A percentile compares a stretch with the other conserved stretches of the same genome.
Evolutionary conservation across 352 stramenopile species (phyloP).

Genomic region (Phytophthora vignae): DNA sequence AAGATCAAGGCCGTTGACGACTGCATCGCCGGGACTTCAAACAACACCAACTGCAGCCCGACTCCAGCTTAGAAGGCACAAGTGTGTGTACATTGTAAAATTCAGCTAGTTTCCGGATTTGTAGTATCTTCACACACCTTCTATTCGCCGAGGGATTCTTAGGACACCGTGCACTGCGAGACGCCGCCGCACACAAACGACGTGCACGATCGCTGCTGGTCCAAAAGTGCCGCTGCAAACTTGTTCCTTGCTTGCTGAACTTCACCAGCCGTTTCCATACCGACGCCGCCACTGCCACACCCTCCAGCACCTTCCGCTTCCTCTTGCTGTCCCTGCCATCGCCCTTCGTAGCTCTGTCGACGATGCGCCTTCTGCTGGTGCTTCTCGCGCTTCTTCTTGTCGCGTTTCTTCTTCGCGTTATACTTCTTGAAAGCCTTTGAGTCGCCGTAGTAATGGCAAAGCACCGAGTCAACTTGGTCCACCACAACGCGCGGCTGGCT

Average conservation of each 20-base stretch:
- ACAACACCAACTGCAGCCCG: not conserved
- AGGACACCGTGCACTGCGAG: conserved; percentile 43
- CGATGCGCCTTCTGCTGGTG: conserved; percentile 25
- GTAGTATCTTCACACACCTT: conserved; percentile 9
- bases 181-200: conserved; percentile 43
- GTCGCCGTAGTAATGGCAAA: conserved; percentile 81
- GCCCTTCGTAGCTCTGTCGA: conserved; percentile 8
- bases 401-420: conserved; percentile 52
- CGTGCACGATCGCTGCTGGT: conserved; percentile 45
- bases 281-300: conserved; percentile 18
- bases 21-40: conserved; percentile 38
- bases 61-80: conserved; percentile 2
- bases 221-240: conserved; percentile 31
- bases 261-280: conserved; percentile 13
- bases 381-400: conserved; percentile 43
- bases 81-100: conserved; percentile 11
- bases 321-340: conserved; percentile 26
- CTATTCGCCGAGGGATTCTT: conserved; percentile 24
- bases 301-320: conserved; percentile 11
- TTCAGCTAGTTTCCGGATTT: conserved; percentile 1
- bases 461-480: conserved; percentile 64
- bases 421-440: conserved; percentile 79
- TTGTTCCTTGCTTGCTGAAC: conserved; percentile 16
- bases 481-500: conserved; percentile 62
- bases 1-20: conserved; percentile 57